phyloP scores from a whole-genome alignment of 371 early-diverging fungal genomes.

The Batrachochytrium dendrobatidis region DNA sequence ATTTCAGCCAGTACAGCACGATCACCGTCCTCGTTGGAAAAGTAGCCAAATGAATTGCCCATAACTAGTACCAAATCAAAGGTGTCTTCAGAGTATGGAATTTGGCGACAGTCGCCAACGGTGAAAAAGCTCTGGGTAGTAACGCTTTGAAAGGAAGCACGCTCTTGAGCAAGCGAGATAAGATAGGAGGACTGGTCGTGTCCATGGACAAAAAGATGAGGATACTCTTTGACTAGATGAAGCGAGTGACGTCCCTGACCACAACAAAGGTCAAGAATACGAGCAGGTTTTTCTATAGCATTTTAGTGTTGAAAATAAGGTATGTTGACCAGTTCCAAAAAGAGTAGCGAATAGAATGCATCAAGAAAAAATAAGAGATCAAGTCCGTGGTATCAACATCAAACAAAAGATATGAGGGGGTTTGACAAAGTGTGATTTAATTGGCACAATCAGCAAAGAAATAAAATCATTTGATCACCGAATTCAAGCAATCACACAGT shows the following conservation, averaged over 20 bases:
- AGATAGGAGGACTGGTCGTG: slow-evolving; percentile 54
- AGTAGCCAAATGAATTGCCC: slow-evolving; percentile 62
- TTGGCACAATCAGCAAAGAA: no score
- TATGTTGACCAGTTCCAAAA: background rate
- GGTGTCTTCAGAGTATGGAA: slow-evolving; percentile 37
- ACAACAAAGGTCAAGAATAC: slow-evolving; percentile 53
- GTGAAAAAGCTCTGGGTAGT: slow-evolving; percentile 36
- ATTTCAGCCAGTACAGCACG: slow-evolving; percentile 39
- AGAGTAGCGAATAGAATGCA: no score
- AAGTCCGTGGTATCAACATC: no score
- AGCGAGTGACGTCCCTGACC: slow-evolving; percentile 56
- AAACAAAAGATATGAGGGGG: no score
- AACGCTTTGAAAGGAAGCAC: slow-evolving; percentile 24
- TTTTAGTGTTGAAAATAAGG: slow-evolving; percentile 1
- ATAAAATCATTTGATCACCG: no score
- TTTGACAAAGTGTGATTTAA: no score
- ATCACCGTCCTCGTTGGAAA: slow-evolving; percentile 37
- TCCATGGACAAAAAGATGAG: slow-evolving; percentile 39
- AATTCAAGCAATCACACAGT: no score
- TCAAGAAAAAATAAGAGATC: no score
- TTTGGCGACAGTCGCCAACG: slow-evolving; percentile 53
- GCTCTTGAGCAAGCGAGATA: slow-evolving; percentile 41
- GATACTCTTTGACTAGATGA: slow-evolving; percentile 42
- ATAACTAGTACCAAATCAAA: slow-evolving; percentile 52
- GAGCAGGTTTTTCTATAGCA: slow-evolving; percentile 13